phyloP scores from a whole-genome alignment of 352 stramenopile species.

The Pythium inflatum region DNA sequence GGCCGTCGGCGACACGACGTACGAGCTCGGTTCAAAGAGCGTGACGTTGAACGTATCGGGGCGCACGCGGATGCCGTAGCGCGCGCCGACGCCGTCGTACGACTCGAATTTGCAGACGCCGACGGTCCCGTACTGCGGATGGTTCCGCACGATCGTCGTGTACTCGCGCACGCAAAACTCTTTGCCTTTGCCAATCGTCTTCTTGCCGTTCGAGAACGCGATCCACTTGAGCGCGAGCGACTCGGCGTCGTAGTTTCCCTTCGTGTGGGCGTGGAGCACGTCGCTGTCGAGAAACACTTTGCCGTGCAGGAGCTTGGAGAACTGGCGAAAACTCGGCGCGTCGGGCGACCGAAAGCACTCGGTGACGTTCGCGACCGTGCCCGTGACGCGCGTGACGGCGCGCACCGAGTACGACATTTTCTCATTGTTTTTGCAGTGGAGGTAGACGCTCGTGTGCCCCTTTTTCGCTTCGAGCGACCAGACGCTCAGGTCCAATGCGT shows the following conservation, averaged over 20 bases:
- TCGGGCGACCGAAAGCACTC: constrained; percentile 77
- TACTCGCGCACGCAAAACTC: constrained; percentile 87
- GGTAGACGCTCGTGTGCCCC: constrained; percentile 68
- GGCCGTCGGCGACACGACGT: constrained; percentile 69
- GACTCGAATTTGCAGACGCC: constrained; percentile 81
- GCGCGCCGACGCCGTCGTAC: constrained; percentile 77
- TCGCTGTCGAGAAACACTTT: constrained; percentile 82
- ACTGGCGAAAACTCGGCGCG: constrained; percentile 54
- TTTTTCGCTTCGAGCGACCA: constrained; percentile 78
- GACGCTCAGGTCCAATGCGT: constrained; percentile 67
- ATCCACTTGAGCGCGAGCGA: constrained; percentile 87
- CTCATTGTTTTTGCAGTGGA: constrained; percentile 86
- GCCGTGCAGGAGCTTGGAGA: constrained; percentile 77
- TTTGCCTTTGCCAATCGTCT: constrained; percentile 78
- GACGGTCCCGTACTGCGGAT: constrained; percentile 62
- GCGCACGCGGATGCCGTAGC: constrained; percentile 73
- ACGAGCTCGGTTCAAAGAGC: constrained; percentile 74
- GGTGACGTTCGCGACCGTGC: constrained; percentile 71
- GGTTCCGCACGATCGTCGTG: constrained; percentile 59
- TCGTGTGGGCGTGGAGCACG: constrained; percentile 67
- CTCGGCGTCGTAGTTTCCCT: constrained; percentile 44
- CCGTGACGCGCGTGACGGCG: constrained; percentile 66
- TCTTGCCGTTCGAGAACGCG: constrained; percentile 69
- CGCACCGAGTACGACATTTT: constrained; percentile 76
- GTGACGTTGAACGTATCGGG: constrained; percentile 80